phyloP scores from a whole-genome alignment of 1,284 basidiomycete species.

The Ceratobasidium sp. region DNA sequence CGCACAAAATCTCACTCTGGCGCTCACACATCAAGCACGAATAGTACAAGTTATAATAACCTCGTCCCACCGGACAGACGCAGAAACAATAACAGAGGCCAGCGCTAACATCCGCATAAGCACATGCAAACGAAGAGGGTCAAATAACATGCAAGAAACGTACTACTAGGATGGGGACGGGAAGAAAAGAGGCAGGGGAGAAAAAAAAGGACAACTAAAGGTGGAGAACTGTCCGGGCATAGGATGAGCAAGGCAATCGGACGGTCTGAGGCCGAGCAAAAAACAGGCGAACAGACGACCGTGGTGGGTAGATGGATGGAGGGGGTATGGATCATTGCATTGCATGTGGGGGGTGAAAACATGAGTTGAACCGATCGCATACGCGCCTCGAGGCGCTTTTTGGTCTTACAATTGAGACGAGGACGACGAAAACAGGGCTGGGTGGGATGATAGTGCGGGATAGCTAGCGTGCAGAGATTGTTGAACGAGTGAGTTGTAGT shows the following conservation, averaged over 20 bases:
- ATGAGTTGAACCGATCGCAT: neutral
- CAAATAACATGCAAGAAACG: slow-evolving; percentile 29
- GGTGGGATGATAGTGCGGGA: slow-evolving; percentile 10
- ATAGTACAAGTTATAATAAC: slow-evolving; percentile 29
- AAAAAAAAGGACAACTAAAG: neutral
- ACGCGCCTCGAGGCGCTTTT: slow-evolving; percentile 3
- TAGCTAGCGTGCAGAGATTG: slow-evolving; percentile 18
- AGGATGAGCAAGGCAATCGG: neutral
- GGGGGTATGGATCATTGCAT: neutral
- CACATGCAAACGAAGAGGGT: slow-evolving; percentile 22
- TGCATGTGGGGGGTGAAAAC: neutral
- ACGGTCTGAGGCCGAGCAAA: neutral
- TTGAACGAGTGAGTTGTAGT: slow-evolving; percentile 22
- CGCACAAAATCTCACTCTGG: neutral
- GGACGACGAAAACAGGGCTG: slow-evolving; percentile 7
- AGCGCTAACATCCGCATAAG: slow-evolving; percentile 29
- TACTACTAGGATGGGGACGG: neutral
- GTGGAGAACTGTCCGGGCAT: slow-evolving; percentile 1
- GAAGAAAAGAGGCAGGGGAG: neutral
- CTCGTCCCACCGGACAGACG: slow-evolving; percentile 14
- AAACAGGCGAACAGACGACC: neutral
- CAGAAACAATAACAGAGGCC: slow-evolving; percentile 3
- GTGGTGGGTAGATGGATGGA: neutral
- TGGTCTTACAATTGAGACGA: slow-evolving; percentile 26
- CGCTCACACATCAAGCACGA: slow-evolving; percentile 13